phyloP scores from a whole-genome alignment of 805 yeast genomes.

The Myxozyma geophila region DNA sequence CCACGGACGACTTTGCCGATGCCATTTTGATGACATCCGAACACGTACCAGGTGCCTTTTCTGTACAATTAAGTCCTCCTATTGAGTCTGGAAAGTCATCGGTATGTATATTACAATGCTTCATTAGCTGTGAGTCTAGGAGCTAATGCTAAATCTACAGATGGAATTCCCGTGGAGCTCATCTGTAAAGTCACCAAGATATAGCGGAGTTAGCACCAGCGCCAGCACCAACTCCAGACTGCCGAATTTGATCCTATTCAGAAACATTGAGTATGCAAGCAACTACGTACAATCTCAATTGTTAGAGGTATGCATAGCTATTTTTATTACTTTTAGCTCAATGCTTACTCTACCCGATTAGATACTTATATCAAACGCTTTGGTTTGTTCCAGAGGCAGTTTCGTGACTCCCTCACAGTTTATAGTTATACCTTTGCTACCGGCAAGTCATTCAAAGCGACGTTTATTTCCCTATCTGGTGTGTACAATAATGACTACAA shows the following conservation, averaged over 20 bases:
- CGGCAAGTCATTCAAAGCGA: not conserved
- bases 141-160: not conserved
- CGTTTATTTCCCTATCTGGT: constrained; percentile 32
- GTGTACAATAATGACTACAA: not conserved
- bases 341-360: not conserved
- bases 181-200: not conserved
- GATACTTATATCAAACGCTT: constrained; percentile 24
- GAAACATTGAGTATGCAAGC: constrained; percentile 28
- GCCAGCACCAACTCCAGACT: not conserved
- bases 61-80: constrained; percentile 12
- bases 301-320: constrained; percentile 20
- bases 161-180: constrained; percentile 11
- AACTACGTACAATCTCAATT: constrained; percentile 32
- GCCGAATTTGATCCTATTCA: constrained; percentile 27
- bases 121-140: too few relatives aligned
- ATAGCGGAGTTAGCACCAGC: not conserved
- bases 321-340: not conserved
- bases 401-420: constrained; percentile 23
- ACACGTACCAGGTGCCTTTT: constrained; percentile 17
- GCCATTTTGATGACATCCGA: constrained; percentile 11
- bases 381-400: constrained; percentile 19
- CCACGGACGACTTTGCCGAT: constrained; percentile 29
- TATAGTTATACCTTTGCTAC: constrained; percentile 24
- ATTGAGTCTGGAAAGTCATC: not conserved
- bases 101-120: not conserved